Base-by-base conservation (phyloP, 768 basidiomycete species). In the Leucocoprinus sp. region DNA sequence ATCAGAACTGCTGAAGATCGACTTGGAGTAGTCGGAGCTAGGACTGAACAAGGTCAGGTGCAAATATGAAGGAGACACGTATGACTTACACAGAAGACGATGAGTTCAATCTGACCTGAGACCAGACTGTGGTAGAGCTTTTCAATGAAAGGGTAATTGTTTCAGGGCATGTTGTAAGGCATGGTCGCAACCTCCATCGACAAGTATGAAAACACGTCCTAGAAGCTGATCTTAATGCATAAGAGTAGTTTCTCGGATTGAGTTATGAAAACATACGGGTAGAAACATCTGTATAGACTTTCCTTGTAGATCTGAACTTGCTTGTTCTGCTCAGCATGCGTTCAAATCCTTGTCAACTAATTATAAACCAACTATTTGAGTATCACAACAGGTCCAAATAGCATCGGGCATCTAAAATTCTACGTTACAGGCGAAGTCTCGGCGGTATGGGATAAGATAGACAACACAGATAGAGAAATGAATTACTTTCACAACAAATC, bases 1-100 rank as follows among this genome's bases (percentile, higher is more conserved):
- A n/a, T 43, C 34, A 2, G 41, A 27, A 2, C 36, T 22, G 33
- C 38, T 48, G 43, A 53, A 53, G 24, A 53, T 50, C 6, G 52
- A 50, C 19, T 44, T 26, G 24, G 24, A 15, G 19, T 24, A 27
- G 24, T 37, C 15, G 23, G 14, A 7, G 6, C 28, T 36, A 14
- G 12, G 5, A 26, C 36, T 45, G 34, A 36, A 24, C 6, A 6
- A 14, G 2, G n/a, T 37, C 21, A 18, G 24, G 9, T 35, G 5
- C 5, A 4, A 19, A 14, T 14, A 26, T 14, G 7, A 5, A 6
- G 8, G 3, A 29, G 27, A 12, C 15, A 3, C 17, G 12, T 4
- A 6, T 28, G 12, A 14, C 40, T 37, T 12, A 48, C 46, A 28
- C 14, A 8, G 45, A 47, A 14, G 39, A 41, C 8, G 46, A 41